A percentile compares a stretch with the other conserved stretches of the same genome.
Conservation (phyloP, 306 rosid genomes). For the Inga laurina region DNA sequence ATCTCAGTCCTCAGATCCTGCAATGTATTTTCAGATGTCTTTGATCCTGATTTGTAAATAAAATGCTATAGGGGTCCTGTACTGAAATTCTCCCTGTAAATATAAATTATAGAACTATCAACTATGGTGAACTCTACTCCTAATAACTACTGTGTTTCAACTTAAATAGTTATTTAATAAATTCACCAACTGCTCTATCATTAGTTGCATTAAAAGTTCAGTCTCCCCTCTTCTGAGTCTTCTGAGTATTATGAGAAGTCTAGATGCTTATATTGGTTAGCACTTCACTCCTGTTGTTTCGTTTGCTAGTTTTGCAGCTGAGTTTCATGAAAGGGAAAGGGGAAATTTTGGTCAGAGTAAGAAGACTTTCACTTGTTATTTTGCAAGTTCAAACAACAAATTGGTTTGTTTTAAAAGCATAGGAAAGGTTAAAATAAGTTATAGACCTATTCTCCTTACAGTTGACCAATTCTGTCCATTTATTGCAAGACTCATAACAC, state of each 20-base stretch:
- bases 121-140: neutral
- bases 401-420: neutral
- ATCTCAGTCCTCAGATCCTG: too few species aligned
- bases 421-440: neutral
- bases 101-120: neutral
- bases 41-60: too few species aligned
- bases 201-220: neutral
- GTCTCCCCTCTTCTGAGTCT: too few species aligned
- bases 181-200: neutral
- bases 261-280: neutral
- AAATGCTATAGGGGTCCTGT: too few species aligned
- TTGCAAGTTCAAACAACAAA: neutral
- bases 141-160: neutral
- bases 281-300: neutral
- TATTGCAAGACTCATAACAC: neutral
- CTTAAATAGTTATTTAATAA: neutral
- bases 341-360: neutral
- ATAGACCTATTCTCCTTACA: neutral
- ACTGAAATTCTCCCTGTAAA: too few species aligned
- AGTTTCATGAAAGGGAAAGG: neutral
- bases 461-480: neutral
- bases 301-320: neutral
- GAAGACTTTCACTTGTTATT: neutral
- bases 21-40: too few species aligned
- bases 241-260: neutral